phyloP scores from a whole-genome alignment of 768 basidiomycete genomes.

The Boletus patriciae region DNA sequence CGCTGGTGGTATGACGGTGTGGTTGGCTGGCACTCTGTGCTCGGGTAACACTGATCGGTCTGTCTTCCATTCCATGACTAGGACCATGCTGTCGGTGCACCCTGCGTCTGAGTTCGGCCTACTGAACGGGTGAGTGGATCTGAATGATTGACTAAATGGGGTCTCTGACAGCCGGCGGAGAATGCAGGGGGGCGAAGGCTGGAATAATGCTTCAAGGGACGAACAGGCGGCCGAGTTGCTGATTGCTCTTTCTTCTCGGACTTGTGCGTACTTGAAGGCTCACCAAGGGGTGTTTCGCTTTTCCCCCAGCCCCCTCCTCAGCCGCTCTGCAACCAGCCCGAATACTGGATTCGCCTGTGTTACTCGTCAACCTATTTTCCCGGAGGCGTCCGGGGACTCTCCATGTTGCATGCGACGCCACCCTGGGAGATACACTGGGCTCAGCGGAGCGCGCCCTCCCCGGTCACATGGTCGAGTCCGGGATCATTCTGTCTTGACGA shows the following conservation, averaged over 20 bases:
- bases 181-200: background rate
- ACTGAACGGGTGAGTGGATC: background rate
- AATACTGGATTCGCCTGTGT: background rate
- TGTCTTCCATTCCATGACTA: slow-evolving; percentile 1
- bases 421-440: background rate
- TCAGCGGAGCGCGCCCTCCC: background rate
- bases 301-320: background rate
- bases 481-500: background rate
- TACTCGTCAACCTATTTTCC: background rate
- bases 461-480: background rate
- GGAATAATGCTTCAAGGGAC: background rate
- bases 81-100: background rate
- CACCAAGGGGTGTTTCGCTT: background rate
- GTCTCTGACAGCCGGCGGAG: background rate
- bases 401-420: background rate
- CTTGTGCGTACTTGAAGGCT: background rate
- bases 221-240: background rate
- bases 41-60: background rate
- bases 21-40: background rate
- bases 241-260: background rate
- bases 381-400: background rate
- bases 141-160: background rate
- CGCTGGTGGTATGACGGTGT: background rate
- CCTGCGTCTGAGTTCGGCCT: background rate
- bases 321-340: background rate